Evolutionary conservation across 768 basidiomycete species (phyloP).

Genomic region (Auriculariales sp.): DNA sequence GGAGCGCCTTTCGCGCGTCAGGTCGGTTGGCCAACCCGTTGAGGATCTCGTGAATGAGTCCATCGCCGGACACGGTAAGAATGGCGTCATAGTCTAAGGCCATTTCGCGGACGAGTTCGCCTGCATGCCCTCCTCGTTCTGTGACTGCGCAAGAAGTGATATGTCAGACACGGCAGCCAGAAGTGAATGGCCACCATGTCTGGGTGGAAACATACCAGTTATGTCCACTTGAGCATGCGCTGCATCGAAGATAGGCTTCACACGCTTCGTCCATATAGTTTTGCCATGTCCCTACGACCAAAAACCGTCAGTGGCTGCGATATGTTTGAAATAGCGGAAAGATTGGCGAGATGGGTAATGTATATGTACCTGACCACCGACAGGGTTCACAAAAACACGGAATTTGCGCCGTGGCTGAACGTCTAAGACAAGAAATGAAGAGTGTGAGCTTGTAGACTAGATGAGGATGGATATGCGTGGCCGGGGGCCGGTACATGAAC

Average conservation of each 20-base stretch:
- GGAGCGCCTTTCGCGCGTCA: constrained; percentile 44
- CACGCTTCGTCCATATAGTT: constrained; percentile 34
- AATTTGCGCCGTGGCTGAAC: constrained; percentile 40
- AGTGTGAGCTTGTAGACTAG: not conserved
- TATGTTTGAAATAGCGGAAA: not conserved
- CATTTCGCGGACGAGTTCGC: constrained; percentile 43
- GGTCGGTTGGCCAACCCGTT: constrained; percentile 66
- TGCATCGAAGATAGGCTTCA: constrained; percentile 59
- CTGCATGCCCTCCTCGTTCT: constrained; percentile 45
- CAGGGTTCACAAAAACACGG: constrained; percentile 65
- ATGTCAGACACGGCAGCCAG: not conserved
- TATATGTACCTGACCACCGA: constrained; percentile 54
- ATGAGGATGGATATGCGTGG: too few species aligned
- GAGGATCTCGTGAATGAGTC: constrained; percentile 67
- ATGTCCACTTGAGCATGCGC: constrained; percentile 51
- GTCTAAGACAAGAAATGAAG: constrained; percentile 19
- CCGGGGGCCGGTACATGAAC: too few species aligned
- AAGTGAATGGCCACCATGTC: not conserved
- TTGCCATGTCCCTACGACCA: constrained; percentile 42
- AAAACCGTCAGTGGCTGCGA: constrained; percentile 1
- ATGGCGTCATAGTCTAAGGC: constrained; percentile 54
- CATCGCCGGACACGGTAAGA: constrained; percentile 70
- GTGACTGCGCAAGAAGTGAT: constrained; percentile 33
- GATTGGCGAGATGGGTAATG: too few species aligned
- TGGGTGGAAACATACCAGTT: constrained; percentile 31